Conservation (phyloP, 2,329 filamentous ascomycete species). For the Xylariaceae sp. region DNA sequence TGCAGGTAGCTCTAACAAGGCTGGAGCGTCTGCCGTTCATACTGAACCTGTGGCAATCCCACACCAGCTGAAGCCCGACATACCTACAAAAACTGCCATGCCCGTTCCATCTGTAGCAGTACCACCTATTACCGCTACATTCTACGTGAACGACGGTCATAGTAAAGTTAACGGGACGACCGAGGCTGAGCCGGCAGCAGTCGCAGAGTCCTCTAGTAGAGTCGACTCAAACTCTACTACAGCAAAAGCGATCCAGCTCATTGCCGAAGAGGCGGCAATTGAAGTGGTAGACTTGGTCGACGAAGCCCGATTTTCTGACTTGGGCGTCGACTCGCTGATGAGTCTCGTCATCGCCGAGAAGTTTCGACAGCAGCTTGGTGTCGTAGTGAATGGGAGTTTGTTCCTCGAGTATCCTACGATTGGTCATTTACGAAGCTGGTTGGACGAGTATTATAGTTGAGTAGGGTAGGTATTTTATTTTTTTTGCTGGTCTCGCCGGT, state of each 20-base stretch:
- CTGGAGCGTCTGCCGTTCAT: neutral
- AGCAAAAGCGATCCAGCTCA: slow-evolving; percentile 41
- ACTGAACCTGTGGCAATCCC: neutral
- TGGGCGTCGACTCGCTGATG: slow-evolving; percentile 48
- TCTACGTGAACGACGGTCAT: too few species aligned
- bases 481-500: neutral
- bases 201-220: slow-evolving; percentile 19
- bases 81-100: neutral
- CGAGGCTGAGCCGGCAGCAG: neutral
- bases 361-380: slow-evolving; percentile 40
- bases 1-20: neutral
- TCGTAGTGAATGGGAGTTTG: slow-evolving; percentile 37
- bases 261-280: slow-evolving; percentile 64
- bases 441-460: slow-evolving; percentile 36
- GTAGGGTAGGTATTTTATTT: neutral
- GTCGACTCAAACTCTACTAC: slow-evolving; percentile 40
- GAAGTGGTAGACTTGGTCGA: slow-evolving; percentile 53
- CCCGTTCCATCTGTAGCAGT: too few species aligned
- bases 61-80: neutral
- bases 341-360: slow-evolving; percentile 44
- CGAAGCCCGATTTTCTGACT: slow-evolving; percentile 42
- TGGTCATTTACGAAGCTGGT: slow-evolving; percentile 38
- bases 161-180: neutral
- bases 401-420: slow-evolving; percentile 47
- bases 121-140: too few species aligned